Evolutionary conservation across 2,329 filamentous ascomycete genomes (phyloP), one percentile per base, ranked within the genome.

Genomic region (Claviceps fusiformis): DNA sequence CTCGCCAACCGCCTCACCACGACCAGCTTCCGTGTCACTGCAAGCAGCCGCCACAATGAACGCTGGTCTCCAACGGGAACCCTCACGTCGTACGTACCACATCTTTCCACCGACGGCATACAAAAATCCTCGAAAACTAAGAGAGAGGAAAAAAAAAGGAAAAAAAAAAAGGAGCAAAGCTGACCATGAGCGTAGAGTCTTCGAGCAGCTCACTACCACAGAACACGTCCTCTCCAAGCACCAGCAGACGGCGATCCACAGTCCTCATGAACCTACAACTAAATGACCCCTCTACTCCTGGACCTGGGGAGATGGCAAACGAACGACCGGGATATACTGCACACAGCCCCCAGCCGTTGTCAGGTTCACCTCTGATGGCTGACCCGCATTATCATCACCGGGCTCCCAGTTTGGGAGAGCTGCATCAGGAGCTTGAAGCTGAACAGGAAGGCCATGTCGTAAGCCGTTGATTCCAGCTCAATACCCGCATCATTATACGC

Each of bases 381-480:
- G 80, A 83, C 60, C 79, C 82, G 17, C 77, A 81, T 61, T 85
- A 87, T 61, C 85, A 87, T 63, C 79, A 81, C 60, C 76, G 86
- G 51, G 72, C 83, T 0, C 85, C 85, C 2, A 89, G 86, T 65
- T 68, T 90, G 58, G 86, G 86, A 19, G 86, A 89, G 68, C 78
- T 90, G 46, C 86, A 90, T 61, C 86, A 90, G 65, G 85, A 89
- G 68, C 75, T 90, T 1, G 86, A 90, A 67, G 85, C 83, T 54
- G 86, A 90, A 70, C 86, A 89, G 66, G 86, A 90, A 64, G 84
- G 82, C 29, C 86, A 89, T 69, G 86, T 90, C 59, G 82, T 85
- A 72, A 52, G 79, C 69, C 70, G 24, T 7, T 43, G 35, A 46
- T 13, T 17, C 31, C n/a, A 52, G 19, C 39, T 46, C 46, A 11